Percentiles rank a stretch among this genome's conserved stretches.
These are phyloP conservation scores for Cornus kousa DNA, from an alignment of 148 eudicot species.

Conservation along the genomic window DNA sequence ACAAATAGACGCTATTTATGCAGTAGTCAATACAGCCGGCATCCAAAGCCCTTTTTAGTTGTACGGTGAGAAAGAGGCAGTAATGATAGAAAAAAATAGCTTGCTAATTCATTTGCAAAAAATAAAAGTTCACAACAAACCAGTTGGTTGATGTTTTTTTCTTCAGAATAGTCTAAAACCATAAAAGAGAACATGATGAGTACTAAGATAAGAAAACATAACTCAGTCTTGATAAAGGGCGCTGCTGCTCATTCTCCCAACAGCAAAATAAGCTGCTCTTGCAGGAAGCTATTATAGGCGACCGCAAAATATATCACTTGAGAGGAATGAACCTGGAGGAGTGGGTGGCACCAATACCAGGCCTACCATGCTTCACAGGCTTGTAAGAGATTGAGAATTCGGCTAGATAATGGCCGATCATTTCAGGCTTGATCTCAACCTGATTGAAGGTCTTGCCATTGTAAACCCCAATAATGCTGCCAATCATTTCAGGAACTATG, in stretches of 20 bases:
- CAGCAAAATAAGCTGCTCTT: background rate
- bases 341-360: conserved; percentile 89
- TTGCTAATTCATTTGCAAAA: background rate
- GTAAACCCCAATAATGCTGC: conserved; percentile 71
- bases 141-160: background rate
- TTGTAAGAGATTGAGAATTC: conserved; percentile 82
- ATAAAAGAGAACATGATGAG: background rate
- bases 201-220: background rate
- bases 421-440: conserved; percentile 75
- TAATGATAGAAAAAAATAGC: background rate
- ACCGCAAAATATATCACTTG: conserved; percentile 38
- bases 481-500: conserved; percentile 76
- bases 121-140: background rate
- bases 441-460: conserved; percentile 74
- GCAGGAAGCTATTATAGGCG: background rate
- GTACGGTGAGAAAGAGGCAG: too few species aligned
- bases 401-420: conserved; percentile 75
- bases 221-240: background rate
- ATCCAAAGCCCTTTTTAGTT: too few species aligned
- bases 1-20: too few species aligned
- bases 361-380: conserved; percentile 85
- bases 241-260: too few species aligned
- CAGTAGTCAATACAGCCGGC: too few species aligned
- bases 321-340: conserved; percentile 86
- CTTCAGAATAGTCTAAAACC: background rate